Conservation (phyloP, 2,329 filamentous ascomycete genomes). For the Diaporthe citri region DNA sequence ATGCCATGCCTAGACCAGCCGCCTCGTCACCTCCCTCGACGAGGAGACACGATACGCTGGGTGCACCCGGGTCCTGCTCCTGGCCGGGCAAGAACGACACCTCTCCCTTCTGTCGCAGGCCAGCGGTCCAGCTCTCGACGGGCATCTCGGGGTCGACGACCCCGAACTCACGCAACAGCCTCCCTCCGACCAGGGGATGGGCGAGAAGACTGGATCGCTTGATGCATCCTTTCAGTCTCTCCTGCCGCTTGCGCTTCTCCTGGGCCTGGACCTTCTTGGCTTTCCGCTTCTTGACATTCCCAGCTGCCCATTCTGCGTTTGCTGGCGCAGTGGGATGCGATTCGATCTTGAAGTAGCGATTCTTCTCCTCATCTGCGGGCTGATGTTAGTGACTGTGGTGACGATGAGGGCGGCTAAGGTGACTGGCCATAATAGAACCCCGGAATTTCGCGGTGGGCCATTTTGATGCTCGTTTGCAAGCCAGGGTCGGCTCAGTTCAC, state of each 20-base stretch:
- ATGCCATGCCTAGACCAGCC: slow-evolving; percentile 57
- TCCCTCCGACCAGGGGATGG: slow-evolving; percentile 50
- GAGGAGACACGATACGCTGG: slow-evolving; percentile 56
- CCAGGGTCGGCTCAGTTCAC: background rate
- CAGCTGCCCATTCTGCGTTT: slow-evolving; percentile 65
- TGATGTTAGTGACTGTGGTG: background rate
- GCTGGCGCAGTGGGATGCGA: slow-evolving; percentile 62
- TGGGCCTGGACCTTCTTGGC: slow-evolving; percentile 55
- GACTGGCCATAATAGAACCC: slow-evolving; percentile 41
- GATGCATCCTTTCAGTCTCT: slow-evolving; percentile 43
- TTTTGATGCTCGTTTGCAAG: background rate
- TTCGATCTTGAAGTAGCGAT: slow-evolving; percentile 78
- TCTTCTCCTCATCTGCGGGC: slow-evolving; percentile 64
- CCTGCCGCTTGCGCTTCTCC: slow-evolving; percentile 33
- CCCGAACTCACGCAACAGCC: slow-evolving; percentile 53
- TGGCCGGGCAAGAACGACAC: slow-evolving; percentile 50
- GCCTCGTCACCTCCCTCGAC: slow-evolving; percentile 54
- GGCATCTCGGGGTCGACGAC: slow-evolving; percentile 46
- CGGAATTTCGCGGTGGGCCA: slow-evolving; percentile 36
- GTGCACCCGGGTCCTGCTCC: slow-evolving; percentile 43
- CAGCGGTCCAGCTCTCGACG: slow-evolving; percentile 54
- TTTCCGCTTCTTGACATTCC: slow-evolving; percentile 63
- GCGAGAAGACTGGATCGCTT: slow-evolving; percentile 50
- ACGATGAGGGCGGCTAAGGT: background rate
- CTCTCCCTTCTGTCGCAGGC: slow-evolving; percentile 55